Evolutionary conservation across 2,329 filamentous ascomycete genomes (phyloP), one percentile per base, ranked within the genome.

Genomic region (Mariannaea sp.): DNA sequence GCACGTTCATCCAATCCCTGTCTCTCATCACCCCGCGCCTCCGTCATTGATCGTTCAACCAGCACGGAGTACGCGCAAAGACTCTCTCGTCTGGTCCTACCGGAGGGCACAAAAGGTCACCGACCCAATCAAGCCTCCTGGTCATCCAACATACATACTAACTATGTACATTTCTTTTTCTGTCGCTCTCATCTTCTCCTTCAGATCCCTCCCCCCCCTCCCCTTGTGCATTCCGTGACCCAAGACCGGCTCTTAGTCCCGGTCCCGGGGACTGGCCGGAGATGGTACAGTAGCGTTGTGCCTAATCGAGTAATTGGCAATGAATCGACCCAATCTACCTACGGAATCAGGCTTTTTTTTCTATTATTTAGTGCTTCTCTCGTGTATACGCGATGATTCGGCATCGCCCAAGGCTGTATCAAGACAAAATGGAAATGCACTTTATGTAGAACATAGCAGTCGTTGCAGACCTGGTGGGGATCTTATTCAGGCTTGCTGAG

Each of bases 1-100:
- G 29, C 30, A 29, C 39, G 36, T 44, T 19, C 33, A 17, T 45
- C 44, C 51, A 53, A 53, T 53, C 51, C 51, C 27, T 48, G 39
- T 22, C 33, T 26, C 39, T n/a, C 45, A 29, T 48, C 44, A 43
- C 50, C 44, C 45, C 45, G 51, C 45, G 40, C 51, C 51, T 27
- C 39, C 19, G 49, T 54, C 51, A 44, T 40, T 38, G 49, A 54
- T 45, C 51, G 9, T 12, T 29, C 26, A 29, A 44, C n/a, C n/a
- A n/a, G n/a, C n/a, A n/a, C n/a, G n/a, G n/a, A n/a, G n/a, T n/a
- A 27, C 17, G 39, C 44, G 44, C 44, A 26, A 32, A 48, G 44
- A 43, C 30, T 17, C 17, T 10, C 6, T 5, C 22, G 22, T 24
- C 39, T 41, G 14, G 22, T 27, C 39, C 39, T 16, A 41, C 39